Conservation (phyloP, 1,139 yeast genomes). For the Protomyces gravidus region DNA sequence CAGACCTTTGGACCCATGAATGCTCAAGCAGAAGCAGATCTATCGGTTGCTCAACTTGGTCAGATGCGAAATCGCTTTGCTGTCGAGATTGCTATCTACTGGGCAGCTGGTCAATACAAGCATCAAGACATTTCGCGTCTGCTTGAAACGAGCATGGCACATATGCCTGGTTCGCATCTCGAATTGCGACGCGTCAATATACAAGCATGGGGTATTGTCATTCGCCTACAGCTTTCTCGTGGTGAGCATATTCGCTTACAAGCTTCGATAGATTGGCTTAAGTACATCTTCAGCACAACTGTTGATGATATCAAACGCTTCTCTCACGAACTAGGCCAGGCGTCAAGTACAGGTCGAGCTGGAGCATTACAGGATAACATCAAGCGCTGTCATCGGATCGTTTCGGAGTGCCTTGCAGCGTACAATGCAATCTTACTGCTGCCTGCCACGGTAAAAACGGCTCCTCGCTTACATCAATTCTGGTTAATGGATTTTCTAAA, state of each 20-base stretch:
- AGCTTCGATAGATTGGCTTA: conserved; percentile 6
- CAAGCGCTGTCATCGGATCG: background rate
- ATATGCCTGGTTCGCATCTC: conserved; percentile 16
- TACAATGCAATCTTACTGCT: background rate
- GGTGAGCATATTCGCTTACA: conserved; percentile 2
- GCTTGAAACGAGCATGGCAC: conserved; percentile 7
- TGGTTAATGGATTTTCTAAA: conserved; percentile 5
- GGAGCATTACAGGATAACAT: conserved; percentile 9
- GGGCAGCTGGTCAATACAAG: conserved; percentile 23
- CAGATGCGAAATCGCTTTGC: conserved; percentile 20
- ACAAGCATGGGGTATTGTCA: conserved; percentile 13
- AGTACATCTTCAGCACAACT: conserved; percentile 3
- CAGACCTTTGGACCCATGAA: conserved; percentile 13
- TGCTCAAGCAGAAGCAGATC: conserved; percentile 3
- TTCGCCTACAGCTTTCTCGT: conserved; percentile 3
- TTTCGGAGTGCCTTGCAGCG: background rate
- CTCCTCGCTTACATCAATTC: conserved; percentile 2
- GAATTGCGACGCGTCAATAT: conserved; percentile 8
- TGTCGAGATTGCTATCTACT: conserved; percentile 19
- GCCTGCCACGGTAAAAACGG: background rate
- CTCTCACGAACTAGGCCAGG: conserved; percentile 2
- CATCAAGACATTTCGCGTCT: conserved; percentile 10
- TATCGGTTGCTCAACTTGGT: background rate
- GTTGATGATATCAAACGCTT: conserved; percentile 20
- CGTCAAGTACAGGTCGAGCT: background rate